Evolutionary conservation across 495 filamentous ascomycete genomes (phyloP).

Genomic region (Lasiosphaeria hispida): DNA sequence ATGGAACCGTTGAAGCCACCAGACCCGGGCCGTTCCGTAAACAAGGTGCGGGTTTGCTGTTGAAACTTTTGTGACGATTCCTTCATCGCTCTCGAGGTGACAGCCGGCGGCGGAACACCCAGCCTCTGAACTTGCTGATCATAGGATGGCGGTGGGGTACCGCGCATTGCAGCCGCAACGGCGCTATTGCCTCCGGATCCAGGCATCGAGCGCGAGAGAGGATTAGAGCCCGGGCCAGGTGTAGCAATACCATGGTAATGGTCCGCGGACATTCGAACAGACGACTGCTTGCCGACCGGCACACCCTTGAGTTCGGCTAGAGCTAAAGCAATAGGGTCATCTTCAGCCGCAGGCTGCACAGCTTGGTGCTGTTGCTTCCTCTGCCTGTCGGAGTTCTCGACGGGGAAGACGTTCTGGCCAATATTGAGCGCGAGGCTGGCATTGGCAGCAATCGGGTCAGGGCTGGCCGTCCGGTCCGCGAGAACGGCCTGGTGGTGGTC

Average conservation of each 20-base stretch:
- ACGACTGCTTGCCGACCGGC: constrained; percentile 60
- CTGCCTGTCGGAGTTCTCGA: constrained; percentile 72
- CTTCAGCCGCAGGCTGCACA: constrained; percentile 37
- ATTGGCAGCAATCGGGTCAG: constrained; percentile 89
- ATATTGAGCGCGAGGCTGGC: constrained; percentile 95
- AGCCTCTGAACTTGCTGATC: constrained; percentile 73
- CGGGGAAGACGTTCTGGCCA: constrained; percentile 94
- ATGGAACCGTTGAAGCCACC: constrained; percentile 22
- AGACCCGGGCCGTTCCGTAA: constrained; percentile 45
- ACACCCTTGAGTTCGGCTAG: constrained; percentile 89
- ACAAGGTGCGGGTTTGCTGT: constrained; percentile 78
- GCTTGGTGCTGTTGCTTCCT: constrained; percentile 27
- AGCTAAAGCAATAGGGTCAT: constrained; percentile 89
- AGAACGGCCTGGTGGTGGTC: constrained; percentile 33
- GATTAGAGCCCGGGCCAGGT: constrained; percentile 59
- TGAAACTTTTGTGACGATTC: constrained; percentile 85
- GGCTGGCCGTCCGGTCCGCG: constrained; percentile 51
- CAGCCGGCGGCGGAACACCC: constrained; percentile 85
- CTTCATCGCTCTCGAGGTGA: constrained; percentile 90
- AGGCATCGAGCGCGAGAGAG: constrained; percentile 35
- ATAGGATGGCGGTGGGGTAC: constrained; percentile 83
- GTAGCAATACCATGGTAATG: constrained; percentile 87
- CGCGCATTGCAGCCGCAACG: constrained; percentile 53
- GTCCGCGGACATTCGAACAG: constrained; percentile 83
- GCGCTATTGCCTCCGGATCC: constrained; percentile 51